phyloP scores from a whole-genome alignment of 208 protist species.

The Naegleria gruberi region DNA sequence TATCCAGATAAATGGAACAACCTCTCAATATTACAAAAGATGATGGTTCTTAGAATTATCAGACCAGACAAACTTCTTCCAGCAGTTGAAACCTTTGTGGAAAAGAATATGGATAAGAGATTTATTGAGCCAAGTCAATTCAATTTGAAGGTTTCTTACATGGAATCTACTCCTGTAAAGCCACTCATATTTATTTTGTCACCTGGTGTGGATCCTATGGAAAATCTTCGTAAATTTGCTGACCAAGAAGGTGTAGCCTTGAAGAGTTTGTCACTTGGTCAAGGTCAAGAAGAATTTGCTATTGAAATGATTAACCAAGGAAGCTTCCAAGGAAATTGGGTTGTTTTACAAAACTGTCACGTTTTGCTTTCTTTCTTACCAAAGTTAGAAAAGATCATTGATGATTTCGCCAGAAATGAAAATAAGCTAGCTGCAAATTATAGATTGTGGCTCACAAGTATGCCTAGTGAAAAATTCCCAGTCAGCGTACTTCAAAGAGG shows the following conservation, averaged over 20 bases:
- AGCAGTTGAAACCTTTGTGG: constrained; percentile 80
- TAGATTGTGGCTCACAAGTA: constrained; percentile 51
- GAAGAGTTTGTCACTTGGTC: constrained; percentile 49
- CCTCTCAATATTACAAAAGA: constrained; percentile 63
- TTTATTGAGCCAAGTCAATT: constrained; percentile 77
- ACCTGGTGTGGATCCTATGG: constrained; percentile 53
- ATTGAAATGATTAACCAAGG: constrained; percentile 45
- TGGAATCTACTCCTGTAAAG: constrained; percentile 35
- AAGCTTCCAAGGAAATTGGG: constrained; percentile 70
- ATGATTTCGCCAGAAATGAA: constrained; percentile 60
- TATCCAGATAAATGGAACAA: constrained; percentile 2
- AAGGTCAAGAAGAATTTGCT: constrained; percentile 51
- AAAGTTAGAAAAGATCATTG: constrained; percentile 73
- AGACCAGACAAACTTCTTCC: constrained; percentile 81
- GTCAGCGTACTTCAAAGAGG: constrained; percentile 43
- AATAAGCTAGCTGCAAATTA: constrained; percentile 34
- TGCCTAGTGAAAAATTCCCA: constrained; percentile 42
- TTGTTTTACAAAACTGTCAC: constrained; percentile 91
- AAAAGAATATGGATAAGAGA: constrained; percentile 62
- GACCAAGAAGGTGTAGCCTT: constrained; percentile 40
- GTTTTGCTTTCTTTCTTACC: constrained; percentile 87
- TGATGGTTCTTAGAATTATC: constrained; percentile 53
- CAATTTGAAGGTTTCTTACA: constrained; percentile 55
- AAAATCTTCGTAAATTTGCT: constrained; percentile 43
- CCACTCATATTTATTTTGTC: constrained; percentile 62